Evolutionary conservation across 352 stramenopile genomes (phyloP).

Genomic region (Phytophthora hibernalis): DNA sequence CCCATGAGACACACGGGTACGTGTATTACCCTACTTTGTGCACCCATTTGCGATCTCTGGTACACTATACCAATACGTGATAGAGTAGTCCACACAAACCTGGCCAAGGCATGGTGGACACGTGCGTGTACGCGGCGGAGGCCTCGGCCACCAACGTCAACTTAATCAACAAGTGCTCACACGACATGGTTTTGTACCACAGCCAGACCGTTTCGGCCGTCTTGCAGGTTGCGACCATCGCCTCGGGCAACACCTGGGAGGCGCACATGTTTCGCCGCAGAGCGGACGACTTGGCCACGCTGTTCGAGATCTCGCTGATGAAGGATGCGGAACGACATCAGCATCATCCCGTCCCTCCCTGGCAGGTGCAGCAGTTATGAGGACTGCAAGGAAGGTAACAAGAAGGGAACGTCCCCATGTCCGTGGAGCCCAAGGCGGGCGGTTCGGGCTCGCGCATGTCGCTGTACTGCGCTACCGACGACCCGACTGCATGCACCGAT

Average conservation of each 20-base stretch:
- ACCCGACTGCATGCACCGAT: conserved; percentile 44
- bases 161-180: conserved; percentile 55
- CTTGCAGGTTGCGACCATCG: conserved; percentile 32
- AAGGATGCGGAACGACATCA: conserved; percentile 61
- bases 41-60: too few species aligned
- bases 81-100: too few species aligned
- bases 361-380: conserved; percentile 41
- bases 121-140: conserved; percentile 30
- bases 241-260: conserved; percentile 20
- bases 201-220: conserved; percentile 36
- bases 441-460: conserved; percentile 37
- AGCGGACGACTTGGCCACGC: conserved; percentile 40
- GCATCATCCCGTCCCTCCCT: conserved; percentile 58
- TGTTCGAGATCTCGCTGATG: conserved; percentile 43
- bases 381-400: conserved; percentile 44
- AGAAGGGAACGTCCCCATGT: conserved; percentile 63
- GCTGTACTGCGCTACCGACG: conserved; percentile 42
- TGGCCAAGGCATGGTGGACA: conserved; percentile 40
- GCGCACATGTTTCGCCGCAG: conserved; percentile 65
- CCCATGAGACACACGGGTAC: too few species aligned
- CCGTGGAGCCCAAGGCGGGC: conserved; percentile 37
- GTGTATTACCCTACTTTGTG: too few species aligned
- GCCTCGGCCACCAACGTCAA: conserved; percentile 39
- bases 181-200: conserved; percentile 48
- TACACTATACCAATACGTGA: too few species aligned